A percentile compares a stretch with the other conserved stretches of the same genome.
Evolutionary conservation across 495 filamentous ascomycete species (phyloP).

Genomic region (Xylaria bambusicola): DNA sequence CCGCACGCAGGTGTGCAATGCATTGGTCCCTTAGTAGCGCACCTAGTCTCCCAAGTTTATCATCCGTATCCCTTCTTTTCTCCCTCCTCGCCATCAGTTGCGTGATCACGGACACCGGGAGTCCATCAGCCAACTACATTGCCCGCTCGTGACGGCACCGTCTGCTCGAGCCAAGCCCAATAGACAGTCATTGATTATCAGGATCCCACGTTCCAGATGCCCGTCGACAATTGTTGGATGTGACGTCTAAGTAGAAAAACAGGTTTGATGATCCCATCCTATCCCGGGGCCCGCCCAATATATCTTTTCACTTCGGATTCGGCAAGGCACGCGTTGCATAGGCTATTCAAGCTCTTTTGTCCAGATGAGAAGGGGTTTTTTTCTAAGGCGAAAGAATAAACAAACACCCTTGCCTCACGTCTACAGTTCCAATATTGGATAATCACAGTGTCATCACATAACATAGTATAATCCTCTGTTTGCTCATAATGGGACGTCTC

Average conservation of each 20-base stretch:
- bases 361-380: neutral
- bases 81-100: conserved; percentile 6
- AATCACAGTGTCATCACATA: conserved; percentile 3
- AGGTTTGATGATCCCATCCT: conserved; percentile 7
- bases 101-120: conserved; percentile 3
- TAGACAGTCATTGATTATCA: neutral
- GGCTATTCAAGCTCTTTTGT: conserved; percentile 1
- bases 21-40: conserved; percentile 1
- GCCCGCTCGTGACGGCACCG: neutral
- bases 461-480: neutral
- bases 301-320: conserved; percentile 6
- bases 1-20: conserved; percentile 4
- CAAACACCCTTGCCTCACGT: neutral
- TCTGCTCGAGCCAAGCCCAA: neutral
- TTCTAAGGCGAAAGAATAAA: conserved; percentile 4
- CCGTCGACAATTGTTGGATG: conserved; percentile 1
- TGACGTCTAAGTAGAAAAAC: conserved; percentile 9
- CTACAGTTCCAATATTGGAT: neutral
- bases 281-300: conserved; percentile 4
- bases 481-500: neutral
- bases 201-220: conserved; percentile 7
- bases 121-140: neutral
- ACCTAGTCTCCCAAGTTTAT: neutral
- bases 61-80: neutral
- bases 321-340: conserved; percentile 10